A percentile compares a stretch with the other conserved stretches of the same genome.
Evolutionary conservation across 2,329 filamentous ascomycete species (phyloP).

Genomic region (Berkeleyomyces rouxiae): DNA sequence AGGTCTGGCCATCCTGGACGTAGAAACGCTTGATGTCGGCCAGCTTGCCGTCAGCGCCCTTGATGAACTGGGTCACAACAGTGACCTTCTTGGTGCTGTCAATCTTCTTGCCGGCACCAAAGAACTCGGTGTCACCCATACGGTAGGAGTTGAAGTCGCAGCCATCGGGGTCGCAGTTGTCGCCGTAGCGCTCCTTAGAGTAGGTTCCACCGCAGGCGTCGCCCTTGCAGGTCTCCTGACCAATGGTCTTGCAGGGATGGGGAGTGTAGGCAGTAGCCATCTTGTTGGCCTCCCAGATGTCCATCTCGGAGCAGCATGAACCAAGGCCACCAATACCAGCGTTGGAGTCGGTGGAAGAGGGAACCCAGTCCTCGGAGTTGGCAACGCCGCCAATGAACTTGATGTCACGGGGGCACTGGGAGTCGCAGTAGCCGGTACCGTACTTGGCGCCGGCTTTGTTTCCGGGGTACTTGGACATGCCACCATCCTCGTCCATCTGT

Average conservation of each 20-base stretch:
- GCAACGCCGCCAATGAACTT: slow-evolving; percentile 33
- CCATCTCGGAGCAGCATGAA: slow-evolving; percentile 41
- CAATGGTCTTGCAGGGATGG: slow-evolving; percentile 30
- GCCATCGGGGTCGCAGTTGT: slow-evolving; percentile 45
- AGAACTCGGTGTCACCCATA: slow-evolving; percentile 43
- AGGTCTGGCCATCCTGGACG: slow-evolving; percentile 39
- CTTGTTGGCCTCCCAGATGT: slow-evolving; percentile 41
- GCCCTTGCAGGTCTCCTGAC: slow-evolving; percentile 15
- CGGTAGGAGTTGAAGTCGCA: slow-evolving; percentile 52
- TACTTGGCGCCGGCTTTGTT: slow-evolving; percentile 34
- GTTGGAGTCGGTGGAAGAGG: slow-evolving; percentile 34
- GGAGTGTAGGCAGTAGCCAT: slow-evolving; percentile 40
- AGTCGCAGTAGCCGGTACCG: slow-evolving; percentile 38
- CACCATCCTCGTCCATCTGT: slow-evolving; percentile 35
- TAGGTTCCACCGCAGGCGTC: slow-evolving; percentile 31
- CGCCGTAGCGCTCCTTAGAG: slow-evolving; percentile 33
- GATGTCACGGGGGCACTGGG: slow-evolving; percentile 30
- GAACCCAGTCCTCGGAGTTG: slow-evolving; percentile 28
- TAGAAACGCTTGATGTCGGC: slow-evolving; percentile 40
- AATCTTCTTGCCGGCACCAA: slow-evolving; percentile 38
- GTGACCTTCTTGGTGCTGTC: slow-evolving; percentile 40
- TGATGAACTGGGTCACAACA: slow-evolving; percentile 43
- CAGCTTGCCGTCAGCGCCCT: slow-evolving; percentile 14
- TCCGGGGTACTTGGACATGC: slow-evolving; percentile 27
- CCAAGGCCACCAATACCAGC: slow-evolving; percentile 32